Conservation (phyloP, 306 rosid species). For the Quercus dentata region DNA sequence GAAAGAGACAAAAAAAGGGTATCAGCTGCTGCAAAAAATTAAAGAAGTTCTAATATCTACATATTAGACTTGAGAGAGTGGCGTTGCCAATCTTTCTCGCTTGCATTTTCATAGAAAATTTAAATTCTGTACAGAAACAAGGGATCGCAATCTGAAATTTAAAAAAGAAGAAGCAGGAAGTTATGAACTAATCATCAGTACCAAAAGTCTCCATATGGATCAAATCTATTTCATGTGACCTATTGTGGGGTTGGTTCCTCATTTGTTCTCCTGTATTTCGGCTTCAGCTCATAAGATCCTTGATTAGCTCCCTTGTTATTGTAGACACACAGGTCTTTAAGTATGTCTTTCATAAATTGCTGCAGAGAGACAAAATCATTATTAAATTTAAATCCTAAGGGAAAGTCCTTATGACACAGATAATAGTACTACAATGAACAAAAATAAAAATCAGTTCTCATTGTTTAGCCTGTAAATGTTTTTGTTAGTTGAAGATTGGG, state of each 20-base stretch:
- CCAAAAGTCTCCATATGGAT: neutral
- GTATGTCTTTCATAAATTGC: slow-evolving; percentile 93
- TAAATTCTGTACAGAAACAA: neutral
- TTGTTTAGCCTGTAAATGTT: neutral
- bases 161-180: slow-evolving; percentile 2
- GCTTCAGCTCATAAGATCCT: slow-evolving; percentile 93
- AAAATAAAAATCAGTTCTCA: neutral
- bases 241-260: slow-evolving; percentile 35
- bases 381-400: slow-evolving; percentile 5
- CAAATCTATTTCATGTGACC: slow-evolving; percentile 15
- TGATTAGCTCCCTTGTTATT: slow-evolving; percentile 86
- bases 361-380: slow-evolving; percentile 35
- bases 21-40: neutral
- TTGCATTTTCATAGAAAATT: neutral
- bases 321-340: slow-evolving; percentile 81
- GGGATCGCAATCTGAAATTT: neutral
- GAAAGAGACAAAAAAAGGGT: neutral
- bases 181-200: neutral
- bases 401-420: neutral
- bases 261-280: slow-evolving; percentile 68
- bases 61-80: neutral
- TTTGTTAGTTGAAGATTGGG: neutral
- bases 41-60: slow-evolving; percentile 3
- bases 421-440: neutral
- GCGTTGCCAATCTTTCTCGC: neutral